Base-by-base conservation (phyloP, 208 protist species). In the Spongospora subterranea region DNA sequence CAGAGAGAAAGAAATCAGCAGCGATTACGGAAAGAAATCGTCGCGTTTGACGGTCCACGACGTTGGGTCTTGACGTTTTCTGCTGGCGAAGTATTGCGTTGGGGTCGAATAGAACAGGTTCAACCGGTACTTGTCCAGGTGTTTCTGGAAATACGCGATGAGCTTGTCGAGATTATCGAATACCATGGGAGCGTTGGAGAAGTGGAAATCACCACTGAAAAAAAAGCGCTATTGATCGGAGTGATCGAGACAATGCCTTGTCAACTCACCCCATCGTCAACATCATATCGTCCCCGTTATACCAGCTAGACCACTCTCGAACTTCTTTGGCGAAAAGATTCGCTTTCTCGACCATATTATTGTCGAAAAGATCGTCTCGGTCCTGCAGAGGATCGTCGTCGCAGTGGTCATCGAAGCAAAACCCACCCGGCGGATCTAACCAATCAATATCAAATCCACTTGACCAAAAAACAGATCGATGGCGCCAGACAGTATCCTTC, bases 21-120 rank as follows among this genome's bases (percentile, higher is more conserved):
- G n/a, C n/a, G n/a, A 6, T 82, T 82, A 82, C 71, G 71, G 71
- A 43, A 82, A 82, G 71, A 82, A 82, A 82, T 82, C 71, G 71
- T 35, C 71, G 17, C 17, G 6, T 35, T 82, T 82, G 17, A 35
- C n/a, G 13, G 71, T 82, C 17, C 6, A 82, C 17, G 71, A n/a
- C 6, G 71, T n/a, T 6, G 71, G n/a, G n/a, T 82, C 71, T 35
- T 35, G 11, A n/a, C n/a, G n/a, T 6, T 45, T 45, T 43, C 71
- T 35, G 6, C 35, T 82, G 6, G 6, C n/a, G 40, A 82, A 82
- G n/a, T 82, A 82, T 35, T 35, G 17, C 17, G n/a, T 35, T 20
- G 71, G 71, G 13, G 71, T 39, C 17, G 71, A 82, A 43, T 82
- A 82, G n/a, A 82, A 82, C 71, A 82, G 71, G 17, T 82, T 82